phyloP scores from a whole-genome alignment of 225 moss, liverwort and hornwort species.

The Anthoceros angustus region DNA sequence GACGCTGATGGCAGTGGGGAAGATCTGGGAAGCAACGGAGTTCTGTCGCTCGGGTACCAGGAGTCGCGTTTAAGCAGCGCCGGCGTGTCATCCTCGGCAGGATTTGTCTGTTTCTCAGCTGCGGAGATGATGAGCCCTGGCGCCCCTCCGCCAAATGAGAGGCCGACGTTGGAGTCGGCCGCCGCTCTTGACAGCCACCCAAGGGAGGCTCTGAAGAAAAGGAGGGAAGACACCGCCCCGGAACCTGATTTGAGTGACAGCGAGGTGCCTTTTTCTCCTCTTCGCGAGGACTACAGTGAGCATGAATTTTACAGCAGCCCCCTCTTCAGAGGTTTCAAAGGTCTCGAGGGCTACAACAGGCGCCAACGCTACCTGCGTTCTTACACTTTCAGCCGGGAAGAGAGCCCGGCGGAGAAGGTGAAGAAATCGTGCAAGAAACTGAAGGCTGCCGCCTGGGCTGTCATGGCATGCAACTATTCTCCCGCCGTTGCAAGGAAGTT shows the following conservation, averaged over 20 bases:
- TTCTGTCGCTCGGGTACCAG: too few relatives aligned
- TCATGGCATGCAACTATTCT: conserved; percentile 35
- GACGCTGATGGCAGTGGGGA: too few relatives aligned
- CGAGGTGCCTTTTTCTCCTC: not conserved
- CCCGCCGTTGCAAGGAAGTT: conserved; percentile 1
- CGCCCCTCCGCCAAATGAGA: too few relatives aligned
- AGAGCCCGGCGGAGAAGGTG: conserved; percentile 23
- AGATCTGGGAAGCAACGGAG: too few relatives aligned
- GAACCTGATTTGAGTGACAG: not conserved
- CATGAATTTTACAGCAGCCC: not conserved
- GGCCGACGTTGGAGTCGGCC: too few relatives aligned
- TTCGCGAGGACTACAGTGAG: not conserved
- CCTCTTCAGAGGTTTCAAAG: not conserved
- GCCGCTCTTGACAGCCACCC: too few relatives aligned
- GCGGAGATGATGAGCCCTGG: too few relatives aligned
- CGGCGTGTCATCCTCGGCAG: too few relatives aligned
- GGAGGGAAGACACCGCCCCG: not conserved
- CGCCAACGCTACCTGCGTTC: conserved; percentile 47
- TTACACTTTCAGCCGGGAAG: conserved; percentile 39
- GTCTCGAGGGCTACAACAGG: conserved; percentile 37
- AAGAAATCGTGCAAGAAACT: conserved; percentile 31
- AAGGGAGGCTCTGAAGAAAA: not conserved
- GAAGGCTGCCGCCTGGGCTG: conserved; percentile 41
- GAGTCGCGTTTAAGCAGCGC: too few relatives aligned
- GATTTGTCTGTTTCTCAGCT: too few relatives aligned